phyloP scores from a whole-genome alignment of 148 eudicot species.

The Cornus suecica region DNA sequence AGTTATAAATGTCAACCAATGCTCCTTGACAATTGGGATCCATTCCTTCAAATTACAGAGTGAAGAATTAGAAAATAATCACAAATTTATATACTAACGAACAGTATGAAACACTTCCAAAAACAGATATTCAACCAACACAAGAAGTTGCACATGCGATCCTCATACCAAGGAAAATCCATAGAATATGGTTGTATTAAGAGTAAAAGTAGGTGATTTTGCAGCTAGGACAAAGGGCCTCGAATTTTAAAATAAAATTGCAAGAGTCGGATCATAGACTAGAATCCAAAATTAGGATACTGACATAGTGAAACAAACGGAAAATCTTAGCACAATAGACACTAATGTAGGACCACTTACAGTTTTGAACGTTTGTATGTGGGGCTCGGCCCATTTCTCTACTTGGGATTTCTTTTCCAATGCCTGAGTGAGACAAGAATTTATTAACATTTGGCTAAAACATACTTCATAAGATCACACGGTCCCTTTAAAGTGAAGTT shows the following conservation, averaged over 20 bases:
- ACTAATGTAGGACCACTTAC: slow-evolving; percentile 34
- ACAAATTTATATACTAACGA: not conserved
- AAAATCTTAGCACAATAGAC: slow-evolving; percentile 1
- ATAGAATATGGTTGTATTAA: not conserved
- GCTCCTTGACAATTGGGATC: slow-evolving; percentile 57
- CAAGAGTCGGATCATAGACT: not conserved
- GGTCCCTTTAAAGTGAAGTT: not conserved
- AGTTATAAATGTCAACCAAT: slow-evolving; percentile 41
- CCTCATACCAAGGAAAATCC: not conserved
- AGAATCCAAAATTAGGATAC: not conserved
- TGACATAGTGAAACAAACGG: slow-evolving; percentile 4
- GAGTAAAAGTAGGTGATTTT: not conserved
- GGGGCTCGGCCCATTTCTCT: slow-evolving; percentile 54
- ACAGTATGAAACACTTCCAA: not conserved
- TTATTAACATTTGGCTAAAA: not conserved
- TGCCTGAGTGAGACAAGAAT: slow-evolving; percentile 23
- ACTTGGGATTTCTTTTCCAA: slow-evolving; percentile 49
- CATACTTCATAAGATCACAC: not conserved
- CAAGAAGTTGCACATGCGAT: not conserved
- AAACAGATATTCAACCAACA: not conserved
- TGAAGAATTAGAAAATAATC: not conserved
- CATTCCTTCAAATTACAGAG: slow-evolving; percentile 43
- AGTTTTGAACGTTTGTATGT: slow-evolving; percentile 43
- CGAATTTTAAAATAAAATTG: not conserved
- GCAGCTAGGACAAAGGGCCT: not conserved